Conservation (phyloP, 2,329 filamentous ascomycete species). For the Ophiostoma quercus region DNA sequence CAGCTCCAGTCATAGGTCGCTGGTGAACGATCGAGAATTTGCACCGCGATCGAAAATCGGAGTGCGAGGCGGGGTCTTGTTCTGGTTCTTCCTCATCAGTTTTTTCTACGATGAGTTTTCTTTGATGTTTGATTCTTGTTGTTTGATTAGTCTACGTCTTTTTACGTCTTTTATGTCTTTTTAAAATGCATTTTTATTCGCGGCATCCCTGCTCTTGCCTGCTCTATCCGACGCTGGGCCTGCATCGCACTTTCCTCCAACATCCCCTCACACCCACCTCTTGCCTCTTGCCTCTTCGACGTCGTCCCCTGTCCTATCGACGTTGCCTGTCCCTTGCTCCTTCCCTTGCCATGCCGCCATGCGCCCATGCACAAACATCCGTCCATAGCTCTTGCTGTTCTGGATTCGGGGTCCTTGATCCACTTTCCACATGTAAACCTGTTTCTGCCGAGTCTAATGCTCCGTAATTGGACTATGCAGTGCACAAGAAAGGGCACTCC, state of each 20-base stretch:
- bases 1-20: not conserved
- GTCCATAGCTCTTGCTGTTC: not conserved
- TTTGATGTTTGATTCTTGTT: not conserved
- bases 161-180: no score
- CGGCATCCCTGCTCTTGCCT: no score
- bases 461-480: constrained; percentile 5
- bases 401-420: constrained; percentile 6
- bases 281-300: no score
- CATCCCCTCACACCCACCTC: no score
- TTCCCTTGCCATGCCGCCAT: not conserved
- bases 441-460: constrained; percentile 5
- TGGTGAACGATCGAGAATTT: constrained; percentile 6
- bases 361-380: not conserved
- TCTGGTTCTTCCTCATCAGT: not conserved
- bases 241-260: not conserved
- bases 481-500: not conserved
- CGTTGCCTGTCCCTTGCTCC: no score
- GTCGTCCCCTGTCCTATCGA: not conserved
- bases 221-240: not conserved
- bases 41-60: constrained; percentile 4
- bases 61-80: not conserved
- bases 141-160: not conserved
- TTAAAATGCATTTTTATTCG: no score
- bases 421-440: not conserved
- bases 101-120: not conserved